phyloP scores from a whole-genome alignment of 768 basidiomycete species.

The Cystobasidium onofrii region DNA sequence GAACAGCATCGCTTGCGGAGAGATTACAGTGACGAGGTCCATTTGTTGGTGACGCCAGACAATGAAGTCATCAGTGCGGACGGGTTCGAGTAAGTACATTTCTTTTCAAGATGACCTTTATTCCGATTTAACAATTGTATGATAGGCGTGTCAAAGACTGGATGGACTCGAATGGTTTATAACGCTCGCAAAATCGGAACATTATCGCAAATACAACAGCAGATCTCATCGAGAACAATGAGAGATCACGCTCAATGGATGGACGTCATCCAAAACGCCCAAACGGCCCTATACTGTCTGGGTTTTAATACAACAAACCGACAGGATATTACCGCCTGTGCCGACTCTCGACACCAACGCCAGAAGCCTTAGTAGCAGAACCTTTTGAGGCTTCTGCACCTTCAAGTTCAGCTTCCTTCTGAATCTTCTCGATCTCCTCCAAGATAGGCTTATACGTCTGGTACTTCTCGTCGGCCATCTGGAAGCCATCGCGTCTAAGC shows the following conservation, averaged over 20 bases:
- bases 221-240: no score
- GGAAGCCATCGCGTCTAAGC: slow-evolving; percentile 68
- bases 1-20: slow-evolving; percentile 17
- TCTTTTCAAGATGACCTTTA: not conserved
- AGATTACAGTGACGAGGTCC: slow-evolving; percentile 17
- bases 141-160: slow-evolving; percentile 27
- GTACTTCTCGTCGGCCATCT: slow-evolving; percentile 64
- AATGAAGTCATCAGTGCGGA: not conserved
- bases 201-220: no score
- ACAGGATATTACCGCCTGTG: slow-evolving; percentile 22
- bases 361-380: slow-evolving; percentile 1
- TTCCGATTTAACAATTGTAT: not conserved
- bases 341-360: slow-evolving; percentile 25
- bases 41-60: slow-evolving; percentile 17
- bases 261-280: no score
- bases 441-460: slow-evolving; percentile 74
- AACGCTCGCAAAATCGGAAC: no score
- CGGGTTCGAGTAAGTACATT: slow-evolving; percentile 2
- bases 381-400: slow-evolving; percentile 50
- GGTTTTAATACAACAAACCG: not conserved
- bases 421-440: slow-evolving; percentile 70
- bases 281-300: no score
- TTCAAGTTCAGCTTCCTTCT: slow-evolving; percentile 74
- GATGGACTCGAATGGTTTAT: slow-evolving; percentile 26
- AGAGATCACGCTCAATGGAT: no score